Base-by-base conservation (phyloP, 2,329 filamentous ascomycete genomes). In the Sporothrix luriei region DNA sequence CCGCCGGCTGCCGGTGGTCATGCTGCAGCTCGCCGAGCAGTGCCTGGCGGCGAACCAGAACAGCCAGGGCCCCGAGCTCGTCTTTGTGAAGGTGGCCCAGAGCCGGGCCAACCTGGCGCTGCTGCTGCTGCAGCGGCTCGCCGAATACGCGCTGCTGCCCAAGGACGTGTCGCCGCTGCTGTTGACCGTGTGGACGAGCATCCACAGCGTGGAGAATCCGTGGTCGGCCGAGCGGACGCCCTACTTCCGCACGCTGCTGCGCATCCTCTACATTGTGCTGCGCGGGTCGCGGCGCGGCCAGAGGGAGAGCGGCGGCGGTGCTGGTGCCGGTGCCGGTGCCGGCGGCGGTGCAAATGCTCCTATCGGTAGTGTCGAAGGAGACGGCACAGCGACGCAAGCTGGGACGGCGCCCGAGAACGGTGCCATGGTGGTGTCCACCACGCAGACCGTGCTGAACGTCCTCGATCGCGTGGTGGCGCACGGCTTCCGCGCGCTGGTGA, bases 181-280 rank as follows among this genome's bases (percentile, higher is more conserved):
- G 49, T 79, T 78, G 24, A 82, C 82, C 1, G 75, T 88, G 16
- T 83, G 85, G 72, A 81, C 82, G 48, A 84, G 85, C 29, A 82
- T 89, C 70, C 83, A 83, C 71, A 79, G 78, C 51, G 81, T 87
- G 19, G 84, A 86, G 57, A 83, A 85, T 66, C 85, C 86, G 0
- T 87, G 87, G 70, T 78, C 80, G 13, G 75, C 79, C 1, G 82
- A 83, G 16, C 86, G 85, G 14, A 82, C 87, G 10, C 82, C 86
- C 46, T 94, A 97, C 76, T 96, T 96, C 78, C 90, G 95, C 64
- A 90, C 90, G 0, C 85, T 97, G 11, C 84, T 98, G 21, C 93
- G 92, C 75, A 88, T 94, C 3, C 85, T 99, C 5, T 97, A 95
- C 76, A 88, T 98, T 61, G 86, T 91, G 0, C 83, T 98, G 33